Percentiles rank a stretch among this genome's conserved stretches.
These are phyloP conservation scores for Tylopilus felleus DNA, from an alignment of 768 basidiomycete genomes.

Conservation along the genomic window DNA sequence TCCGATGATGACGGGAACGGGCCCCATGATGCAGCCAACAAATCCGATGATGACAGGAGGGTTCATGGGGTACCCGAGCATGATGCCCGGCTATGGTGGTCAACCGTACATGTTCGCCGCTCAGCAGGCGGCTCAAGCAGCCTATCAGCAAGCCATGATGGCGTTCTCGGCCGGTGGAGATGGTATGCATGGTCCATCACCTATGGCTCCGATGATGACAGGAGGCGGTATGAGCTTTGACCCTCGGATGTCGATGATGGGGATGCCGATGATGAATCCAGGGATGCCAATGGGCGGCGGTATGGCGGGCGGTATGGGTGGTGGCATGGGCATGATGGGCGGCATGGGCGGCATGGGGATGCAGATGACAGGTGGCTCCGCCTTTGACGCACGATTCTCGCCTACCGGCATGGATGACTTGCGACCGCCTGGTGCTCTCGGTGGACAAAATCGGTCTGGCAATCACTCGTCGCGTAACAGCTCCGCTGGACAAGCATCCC, in stretches of 20 bases:
- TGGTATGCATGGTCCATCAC: slow-evolving; percentile 36
- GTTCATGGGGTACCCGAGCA: slow-evolving; percentile 40
- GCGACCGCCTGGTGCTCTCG: slow-evolving; percentile 27
- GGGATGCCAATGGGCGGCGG: slow-evolving; percentile 34
- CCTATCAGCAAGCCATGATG: slow-evolving; percentile 89
- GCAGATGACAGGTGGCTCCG: slow-evolving; percentile 64
- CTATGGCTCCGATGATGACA: slow-evolving; percentile 56
- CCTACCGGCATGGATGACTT: slow-evolving; percentile 32
- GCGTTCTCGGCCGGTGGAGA: slow-evolving; percentile 74
- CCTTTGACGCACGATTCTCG: slow-evolving; percentile 57
- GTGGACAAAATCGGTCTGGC: slow-evolving; percentile 27
- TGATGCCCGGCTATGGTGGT: slow-evolving; percentile 45
- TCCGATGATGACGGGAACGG: slow-evolving; percentile 50
- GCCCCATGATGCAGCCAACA: slow-evolving; percentile 37
- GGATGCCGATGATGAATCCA: slow-evolving; percentile 64
- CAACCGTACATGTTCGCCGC: slow-evolving; percentile 86
- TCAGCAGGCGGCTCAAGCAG: slow-evolving; percentile 75
- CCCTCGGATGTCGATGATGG: slow-evolving; percentile 82
- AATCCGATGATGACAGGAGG: slow-evolving; percentile 54
- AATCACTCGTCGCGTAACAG: slow-evolving; percentile 44
- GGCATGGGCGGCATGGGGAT: slow-evolving; percentile 42
- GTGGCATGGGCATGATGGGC: slow-evolving; percentile 39
- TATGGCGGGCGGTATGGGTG: slow-evolving; percentile 37
- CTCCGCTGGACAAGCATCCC: slow-evolving; percentile 55
- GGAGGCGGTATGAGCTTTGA: slow-evolving; percentile 56